Evolutionary conservation across 148 eudicot genomes (phyloP).

Genomic region (Drosera capensis): DNA sequence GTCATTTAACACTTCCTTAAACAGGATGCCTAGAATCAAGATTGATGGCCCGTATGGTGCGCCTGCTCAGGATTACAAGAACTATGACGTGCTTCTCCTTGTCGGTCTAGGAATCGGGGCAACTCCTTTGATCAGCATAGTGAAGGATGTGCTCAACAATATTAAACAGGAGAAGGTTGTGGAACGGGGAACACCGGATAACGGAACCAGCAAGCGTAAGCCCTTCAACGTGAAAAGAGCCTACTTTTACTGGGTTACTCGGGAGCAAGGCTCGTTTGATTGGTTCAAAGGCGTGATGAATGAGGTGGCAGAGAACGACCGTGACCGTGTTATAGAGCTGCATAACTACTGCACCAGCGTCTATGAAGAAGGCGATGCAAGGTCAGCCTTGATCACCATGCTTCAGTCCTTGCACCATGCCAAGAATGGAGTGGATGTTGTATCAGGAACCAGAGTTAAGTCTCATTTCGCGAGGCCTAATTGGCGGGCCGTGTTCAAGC

Average conservation of each 20-base stretch:
- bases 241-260: constrained; percentile 43
- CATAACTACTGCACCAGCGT: constrained; percentile 43
- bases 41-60: constrained; percentile 52
- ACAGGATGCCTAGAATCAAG: constrained; percentile 28
- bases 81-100: constrained; percentile 38
- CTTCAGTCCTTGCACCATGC: constrained; percentile 41
- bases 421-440: constrained; percentile 34
- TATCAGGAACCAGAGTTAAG: constrained; percentile 32
- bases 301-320: constrained; percentile 36
- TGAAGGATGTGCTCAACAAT: constrained; percentile 42
- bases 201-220: constrained; percentile 4
- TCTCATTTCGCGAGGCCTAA: constrained; percentile 43
- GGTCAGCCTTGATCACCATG: constrained; percentile 40
- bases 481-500: constrained; percentile 33
- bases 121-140: constrained; percentile 44
- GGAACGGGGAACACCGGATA: constrained; percentile 2
- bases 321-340: constrained; percentile 35
- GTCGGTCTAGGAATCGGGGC: constrained; percentile 56
- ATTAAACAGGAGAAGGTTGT: constrained; percentile 20
- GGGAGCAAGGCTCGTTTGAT: constrained; percentile 38
- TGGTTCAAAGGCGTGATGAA: constrained; percentile 47
- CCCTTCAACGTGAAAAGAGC: constrained; percentile 24
- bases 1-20: not conserved
- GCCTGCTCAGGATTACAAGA: constrained; percentile 52
- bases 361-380: constrained; percentile 45